phyloP scores from a whole-genome alignment of 495 filamentous ascomycete species.

The Podospora pseudocomata region DNA sequence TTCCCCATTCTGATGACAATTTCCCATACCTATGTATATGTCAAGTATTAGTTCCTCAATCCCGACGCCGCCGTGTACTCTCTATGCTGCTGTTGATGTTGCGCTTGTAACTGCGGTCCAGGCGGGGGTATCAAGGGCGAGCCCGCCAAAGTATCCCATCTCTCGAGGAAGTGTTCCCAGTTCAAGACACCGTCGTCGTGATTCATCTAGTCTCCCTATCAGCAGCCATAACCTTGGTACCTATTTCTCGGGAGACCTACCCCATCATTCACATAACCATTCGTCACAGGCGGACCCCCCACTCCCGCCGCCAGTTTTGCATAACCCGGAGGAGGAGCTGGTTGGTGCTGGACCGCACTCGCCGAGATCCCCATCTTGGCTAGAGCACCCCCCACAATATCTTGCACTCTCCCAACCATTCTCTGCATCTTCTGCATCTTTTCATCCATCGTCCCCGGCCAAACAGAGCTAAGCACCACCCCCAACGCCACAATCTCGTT shows the following conservation, averaged over 20 bases:
- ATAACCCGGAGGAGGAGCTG: not conserved
- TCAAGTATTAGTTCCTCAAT: not conserved
- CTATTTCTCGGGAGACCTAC: not conserved
- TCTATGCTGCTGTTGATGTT: not conserved
- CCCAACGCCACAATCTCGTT: constrained; percentile 5
- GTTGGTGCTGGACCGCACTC: no score
- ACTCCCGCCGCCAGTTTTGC: not conserved
- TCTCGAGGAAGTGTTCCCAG: constrained; percentile 2
- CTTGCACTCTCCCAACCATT: not conserved
- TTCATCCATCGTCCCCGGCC: not conserved
- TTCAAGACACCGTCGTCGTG: not conserved
- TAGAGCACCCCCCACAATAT: not conserved
- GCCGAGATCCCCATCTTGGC: not conserved
- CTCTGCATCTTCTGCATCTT: not conserved
- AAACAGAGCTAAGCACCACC: constrained; percentile 1
- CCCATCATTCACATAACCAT: constrained; percentile 4
- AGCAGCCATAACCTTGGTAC: no score
- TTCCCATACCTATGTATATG: not conserved
- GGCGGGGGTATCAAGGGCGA: not conserved
- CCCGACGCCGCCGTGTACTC: not conserved
- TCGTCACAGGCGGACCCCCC: not conserved
- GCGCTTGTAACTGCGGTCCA: not conserved
- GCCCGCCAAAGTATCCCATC: not conserved
- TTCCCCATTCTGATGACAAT: not conserved
- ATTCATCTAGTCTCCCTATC: not conserved